A percentile compares a stretch with the other conserved stretches of the same genome.
phyloP scores from a whole-genome alignment of 768 basidiomycete genomes.

The Pleurotus citrinopileatus region DNA sequence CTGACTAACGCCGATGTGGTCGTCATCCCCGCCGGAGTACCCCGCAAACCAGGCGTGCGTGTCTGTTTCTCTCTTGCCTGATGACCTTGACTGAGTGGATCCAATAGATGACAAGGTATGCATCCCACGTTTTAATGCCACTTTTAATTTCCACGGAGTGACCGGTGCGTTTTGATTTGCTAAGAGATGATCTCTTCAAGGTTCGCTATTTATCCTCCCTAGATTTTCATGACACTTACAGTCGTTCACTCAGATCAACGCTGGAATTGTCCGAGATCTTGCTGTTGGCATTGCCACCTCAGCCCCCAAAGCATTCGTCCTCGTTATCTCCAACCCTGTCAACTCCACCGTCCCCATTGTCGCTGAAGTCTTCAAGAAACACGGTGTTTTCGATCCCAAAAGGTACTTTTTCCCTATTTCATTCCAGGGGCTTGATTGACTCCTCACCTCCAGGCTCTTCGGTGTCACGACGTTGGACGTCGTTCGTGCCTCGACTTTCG shows the following conservation, averaged over 20 bases:
- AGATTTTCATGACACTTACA: background rate
- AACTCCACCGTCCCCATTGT: slow-evolving; percentile 99
- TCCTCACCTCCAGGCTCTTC: slow-evolving; percentile 65
- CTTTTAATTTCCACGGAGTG: slow-evolving; percentile 2
- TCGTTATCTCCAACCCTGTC: slow-evolving; percentile 99
- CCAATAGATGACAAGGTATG: slow-evolving; percentile 9
- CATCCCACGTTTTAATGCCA: slow-evolving; percentile 8
- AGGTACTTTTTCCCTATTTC: slow-evolving; percentile 42
- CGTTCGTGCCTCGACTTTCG: slow-evolving; percentile 96
- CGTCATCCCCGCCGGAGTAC: slow-evolving; percentile 95
- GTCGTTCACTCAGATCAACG: slow-evolving; percentile 76
- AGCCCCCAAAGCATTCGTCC: slow-evolving; percentile 87
- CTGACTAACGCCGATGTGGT: slow-evolving; percentile 87
- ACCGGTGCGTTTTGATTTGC: background rate
- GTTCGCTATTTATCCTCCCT: slow-evolving; percentile 32
- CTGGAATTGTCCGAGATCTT: slow-evolving; percentile 92
- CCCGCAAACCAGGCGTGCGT: slow-evolving; percentile 90
- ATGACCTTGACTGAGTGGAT: background rate
- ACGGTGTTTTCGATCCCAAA: slow-evolving; percentile 89
- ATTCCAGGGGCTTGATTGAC: background rate
- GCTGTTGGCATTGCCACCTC: slow-evolving; percentile 83
- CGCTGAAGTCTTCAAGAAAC: slow-evolving; percentile 92
- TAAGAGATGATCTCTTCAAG: slow-evolving; percentile 94
- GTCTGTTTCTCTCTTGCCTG: slow-evolving; percentile 2
- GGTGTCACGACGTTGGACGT: slow-evolving; percentile 98